Evolutionary conservation across 345 rosid genomes (phyloP), one percentile per base, ranked within the genome.

Genomic region (Eutrema yunnanense): DNA sequence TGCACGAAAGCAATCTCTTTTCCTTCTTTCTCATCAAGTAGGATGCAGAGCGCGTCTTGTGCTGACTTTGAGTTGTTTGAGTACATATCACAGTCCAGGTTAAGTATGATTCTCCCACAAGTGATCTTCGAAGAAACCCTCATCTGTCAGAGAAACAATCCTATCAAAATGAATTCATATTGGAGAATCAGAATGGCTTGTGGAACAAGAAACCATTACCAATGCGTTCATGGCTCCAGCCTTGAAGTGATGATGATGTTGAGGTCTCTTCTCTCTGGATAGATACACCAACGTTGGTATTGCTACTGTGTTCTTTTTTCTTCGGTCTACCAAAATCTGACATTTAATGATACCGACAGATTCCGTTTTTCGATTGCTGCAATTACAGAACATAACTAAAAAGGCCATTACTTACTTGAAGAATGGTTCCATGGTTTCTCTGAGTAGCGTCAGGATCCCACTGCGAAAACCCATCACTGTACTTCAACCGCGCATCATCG

Each of bases 211-310:
- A 22, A 51, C 38, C 5, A 47, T 9, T 26, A 88, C 95, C 86
- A 91, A 59, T 12, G 92, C 84, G 72, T 91, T 91, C 87, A 91
- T 86, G 27, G 97, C 87, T 76, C 97, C 96, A 29, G 97, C 96
- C 78, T 91, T 91, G 84, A 84, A 91, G 71, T 91, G 80, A 72
- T 91, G 96, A 54, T 63, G 80, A 80, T 75, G 62, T 6, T 85
- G 66, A 16, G 86, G 86, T 69, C 92, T 74, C 79, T 88, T 91
- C 79, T 88, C 96, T 33, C 97, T 78, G 47, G 96, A 87, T 78
- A 91, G 4, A 79, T 88, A 89, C 29, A 88, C 91, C 43, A 87
- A 69, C 3, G 85, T 86, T 6, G 97, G 97, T 72, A 89, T 38
- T 50, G 7, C 52, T 36, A 12, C 82, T 86, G 71, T 73, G 5